A percentile compares a stretch with the other conserved stretches of the same genome.
Conservation (phyloP, 768 basidiomycete species). For the Cantharellus anzutake region DNA sequence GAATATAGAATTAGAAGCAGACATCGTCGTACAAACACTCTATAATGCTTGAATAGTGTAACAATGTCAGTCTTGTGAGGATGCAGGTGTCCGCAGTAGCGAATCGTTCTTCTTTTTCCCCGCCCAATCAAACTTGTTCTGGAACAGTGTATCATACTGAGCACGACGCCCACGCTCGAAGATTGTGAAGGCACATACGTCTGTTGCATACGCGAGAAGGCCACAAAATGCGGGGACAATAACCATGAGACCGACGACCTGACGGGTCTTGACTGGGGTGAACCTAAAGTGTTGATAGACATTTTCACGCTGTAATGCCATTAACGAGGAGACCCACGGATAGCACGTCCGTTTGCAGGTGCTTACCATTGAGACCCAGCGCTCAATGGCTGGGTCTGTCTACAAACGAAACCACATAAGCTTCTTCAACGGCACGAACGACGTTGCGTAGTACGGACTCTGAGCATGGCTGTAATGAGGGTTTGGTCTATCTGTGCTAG, state of each 20-base stretch:
- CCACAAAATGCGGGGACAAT: conserved; percentile 32
- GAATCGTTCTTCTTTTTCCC: conserved; percentile 29
- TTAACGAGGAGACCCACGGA: neutral
- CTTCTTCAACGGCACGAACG: conserved; percentile 7
- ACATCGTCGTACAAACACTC: neutral
- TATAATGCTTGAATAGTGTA: conserved; percentile 11
- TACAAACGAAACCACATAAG: conserved; percentile 20
- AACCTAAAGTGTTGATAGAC: conserved; percentile 73
- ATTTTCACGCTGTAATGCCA: conserved; percentile 46
- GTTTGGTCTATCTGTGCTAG: neutral
- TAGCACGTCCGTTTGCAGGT: neutral
- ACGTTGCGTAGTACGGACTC: conserved; percentile 1
- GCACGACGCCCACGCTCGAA: neutral
- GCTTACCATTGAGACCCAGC: conserved; percentile 42
- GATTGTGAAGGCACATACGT: conserved; percentile 13
- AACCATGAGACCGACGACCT: conserved; percentile 38
- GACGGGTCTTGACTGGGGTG: conserved; percentile 46
- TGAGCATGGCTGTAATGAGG: neutral
- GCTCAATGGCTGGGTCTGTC: conserved; percentile 34
- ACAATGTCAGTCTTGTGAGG: conserved; percentile 15
- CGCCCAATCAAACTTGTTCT: conserved; percentile 24
- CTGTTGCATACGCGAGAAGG: conserved; percentile 9
- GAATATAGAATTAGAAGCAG: conserved; percentile 27
- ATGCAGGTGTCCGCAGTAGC: conserved; percentile 13
- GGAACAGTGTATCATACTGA: neutral